Conservation (phyloP, 805 yeast species). For the Schwanniomyces vanrijiae region DNA sequence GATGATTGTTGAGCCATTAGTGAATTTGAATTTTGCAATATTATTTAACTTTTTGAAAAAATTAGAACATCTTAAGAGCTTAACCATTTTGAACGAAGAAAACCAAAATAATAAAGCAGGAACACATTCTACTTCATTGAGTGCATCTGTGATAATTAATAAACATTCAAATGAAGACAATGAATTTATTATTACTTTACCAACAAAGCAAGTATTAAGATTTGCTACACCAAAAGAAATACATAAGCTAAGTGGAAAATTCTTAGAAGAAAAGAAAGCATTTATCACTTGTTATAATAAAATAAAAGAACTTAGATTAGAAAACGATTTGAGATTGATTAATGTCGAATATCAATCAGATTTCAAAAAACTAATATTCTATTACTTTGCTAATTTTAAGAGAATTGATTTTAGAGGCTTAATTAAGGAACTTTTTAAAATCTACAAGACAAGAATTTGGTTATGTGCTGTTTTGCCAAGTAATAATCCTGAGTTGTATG, state of each 20-base stretch:
- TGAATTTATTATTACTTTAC: conserved; percentile 62
- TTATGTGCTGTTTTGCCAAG: conserved; percentile 46
- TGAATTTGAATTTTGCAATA: conserved; percentile 64
- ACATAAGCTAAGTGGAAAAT: conserved; percentile 58
- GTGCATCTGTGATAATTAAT: conserved; percentile 37
- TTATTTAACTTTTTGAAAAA: conserved; percentile 74
- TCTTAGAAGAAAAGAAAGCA: conserved; percentile 72
- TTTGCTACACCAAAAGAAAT: conserved; percentile 76
- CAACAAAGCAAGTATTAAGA: conserved; percentile 74
- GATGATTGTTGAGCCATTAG: conserved; percentile 64
- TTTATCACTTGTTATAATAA: conserved; percentile 58
- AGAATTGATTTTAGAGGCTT: conserved; percentile 44
- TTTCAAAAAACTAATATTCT: conserved; percentile 45
- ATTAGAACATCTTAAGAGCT: conserved; percentile 62
- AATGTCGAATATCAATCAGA: conserved; percentile 48
- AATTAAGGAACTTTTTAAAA: conserved; percentile 45
- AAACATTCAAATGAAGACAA: conserved; percentile 52
- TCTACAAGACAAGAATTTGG: conserved; percentile 49
- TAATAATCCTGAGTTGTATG: conserved; percentile 34
- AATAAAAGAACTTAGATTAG: conserved; percentile 48
- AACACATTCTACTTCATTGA: conserved; percentile 36
- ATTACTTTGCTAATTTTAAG: conserved; percentile 47
- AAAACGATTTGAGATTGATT: conserved; percentile 40
- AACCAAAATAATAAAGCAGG: conserved; percentile 27
- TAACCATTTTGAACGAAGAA: conserved; percentile 32